Conservation (phyloP, 768 basidiomycete species). For the Galerina marginata region DNA sequence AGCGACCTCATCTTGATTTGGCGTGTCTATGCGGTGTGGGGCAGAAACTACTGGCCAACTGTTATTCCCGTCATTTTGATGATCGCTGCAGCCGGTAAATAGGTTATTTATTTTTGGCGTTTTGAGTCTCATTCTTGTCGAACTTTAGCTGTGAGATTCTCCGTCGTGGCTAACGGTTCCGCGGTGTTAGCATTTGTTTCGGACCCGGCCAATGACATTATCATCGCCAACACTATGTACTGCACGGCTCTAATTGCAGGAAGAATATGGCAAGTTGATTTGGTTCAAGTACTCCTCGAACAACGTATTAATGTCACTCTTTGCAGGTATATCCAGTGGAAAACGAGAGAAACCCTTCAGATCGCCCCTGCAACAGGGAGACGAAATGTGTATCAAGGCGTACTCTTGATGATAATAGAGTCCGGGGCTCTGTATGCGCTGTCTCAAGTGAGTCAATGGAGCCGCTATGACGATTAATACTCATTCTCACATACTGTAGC, state of each 20-base stretch:
- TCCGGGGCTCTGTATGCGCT: not conserved
- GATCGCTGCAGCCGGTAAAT: not conserved
- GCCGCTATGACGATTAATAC: not conserved
- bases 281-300: too few relatives aligned
- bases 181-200: not conserved
- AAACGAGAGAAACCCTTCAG: not conserved
- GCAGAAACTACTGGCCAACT: not conserved
- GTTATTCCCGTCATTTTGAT: not conserved
- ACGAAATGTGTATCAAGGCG: not conserved
- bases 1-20: not conserved
- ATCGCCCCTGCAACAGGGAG: not conserved
- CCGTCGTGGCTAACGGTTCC: not conserved
- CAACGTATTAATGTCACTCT: not conserved
- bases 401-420: not conserved
- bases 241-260: constrained; percentile 1
- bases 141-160: not conserved
- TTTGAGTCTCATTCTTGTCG: not conserved
- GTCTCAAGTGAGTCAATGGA: not conserved
- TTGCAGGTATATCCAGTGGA: not conserved
- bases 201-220: not conserved
- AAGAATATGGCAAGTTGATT: not conserved
- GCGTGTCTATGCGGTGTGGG: constrained; percentile 3
- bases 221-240: not conserved
- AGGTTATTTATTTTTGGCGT: not conserved
- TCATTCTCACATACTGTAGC: not conserved